phyloP scores from a whole-genome alignment of 2,329 filamentous ascomycete species.

The Fusarium euwallaceae region DNA sequence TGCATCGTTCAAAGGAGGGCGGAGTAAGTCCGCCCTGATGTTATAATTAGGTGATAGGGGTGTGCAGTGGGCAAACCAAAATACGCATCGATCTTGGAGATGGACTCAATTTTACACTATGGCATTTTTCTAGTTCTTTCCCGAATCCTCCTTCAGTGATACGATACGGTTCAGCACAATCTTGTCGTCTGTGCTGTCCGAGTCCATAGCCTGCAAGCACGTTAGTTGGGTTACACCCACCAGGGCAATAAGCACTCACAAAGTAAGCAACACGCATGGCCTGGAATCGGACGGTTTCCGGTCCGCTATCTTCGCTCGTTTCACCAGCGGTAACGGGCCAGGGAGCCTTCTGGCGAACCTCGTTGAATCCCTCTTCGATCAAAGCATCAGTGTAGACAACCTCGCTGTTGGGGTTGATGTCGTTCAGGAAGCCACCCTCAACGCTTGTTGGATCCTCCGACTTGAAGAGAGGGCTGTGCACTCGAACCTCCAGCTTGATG shows the following conservation, averaged over 20 bases:
- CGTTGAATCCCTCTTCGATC: constrained; percentile 86
- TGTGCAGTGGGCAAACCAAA: not conserved
- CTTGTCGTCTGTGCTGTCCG: constrained; percentile 82
- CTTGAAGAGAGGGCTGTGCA: constrained; percentile 88
- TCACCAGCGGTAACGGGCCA: constrained; percentile 87
- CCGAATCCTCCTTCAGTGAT: constrained; percentile 87
- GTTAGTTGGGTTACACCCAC: constrained; percentile 21
- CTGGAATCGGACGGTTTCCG: constrained; percentile 89
- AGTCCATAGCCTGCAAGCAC: constrained; percentile 74
- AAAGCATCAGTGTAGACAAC: constrained; percentile 82
- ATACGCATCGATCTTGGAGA: not conserved
- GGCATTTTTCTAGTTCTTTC: constrained; percentile 62
- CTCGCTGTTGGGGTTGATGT: constrained; percentile 88
- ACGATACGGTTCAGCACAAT: constrained; percentile 93
- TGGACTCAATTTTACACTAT: constrained; percentile 2
- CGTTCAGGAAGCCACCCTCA: constrained; percentile 83
- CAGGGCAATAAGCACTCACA: constrained; percentile 55
- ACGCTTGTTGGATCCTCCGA: constrained; percentile 84
- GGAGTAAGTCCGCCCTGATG: not conserved
- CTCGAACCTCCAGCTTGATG: constrained; percentile 78
- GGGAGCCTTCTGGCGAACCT: constrained; percentile 78
- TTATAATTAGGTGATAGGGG: not conserved
- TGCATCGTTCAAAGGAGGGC: not conserved
- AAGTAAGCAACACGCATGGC: constrained; percentile 91
- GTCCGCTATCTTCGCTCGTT: constrained; percentile 71